A percentile compares a stretch with the other conserved stretches of the same genome.
Conservation (phyloP, 768 basidiomycete species). For the Boletus barrowsii region DNA sequence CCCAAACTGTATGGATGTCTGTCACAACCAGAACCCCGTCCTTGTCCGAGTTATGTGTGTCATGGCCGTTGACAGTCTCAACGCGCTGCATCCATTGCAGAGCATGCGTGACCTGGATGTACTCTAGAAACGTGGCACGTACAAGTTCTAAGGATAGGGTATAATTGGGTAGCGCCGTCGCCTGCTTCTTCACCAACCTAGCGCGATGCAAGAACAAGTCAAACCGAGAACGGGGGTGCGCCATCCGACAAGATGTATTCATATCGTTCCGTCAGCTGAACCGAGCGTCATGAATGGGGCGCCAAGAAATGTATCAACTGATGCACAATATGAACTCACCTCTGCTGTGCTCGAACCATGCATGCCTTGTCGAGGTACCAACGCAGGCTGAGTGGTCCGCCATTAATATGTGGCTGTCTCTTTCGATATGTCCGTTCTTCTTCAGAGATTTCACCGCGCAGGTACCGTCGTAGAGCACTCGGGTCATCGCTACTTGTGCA, state of each 20-base stretch:
- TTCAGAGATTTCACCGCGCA: slow-evolving; percentile 45
- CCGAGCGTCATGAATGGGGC: slow-evolving; percentile 49
- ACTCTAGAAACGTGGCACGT: slow-evolving; percentile 4
- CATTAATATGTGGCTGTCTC: slow-evolving; percentile 46
- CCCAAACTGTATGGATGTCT: slow-evolving; percentile 9
- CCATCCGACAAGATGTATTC: background rate
- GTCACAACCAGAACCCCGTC: background rate
- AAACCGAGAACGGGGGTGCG: slow-evolving; percentile 38
- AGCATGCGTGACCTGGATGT: slow-evolving; percentile 8
- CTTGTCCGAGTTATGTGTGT: background rate
- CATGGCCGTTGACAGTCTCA: background rate
- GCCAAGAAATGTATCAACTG: slow-evolving; percentile 41
- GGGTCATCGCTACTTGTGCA: slow-evolving; percentile 52
- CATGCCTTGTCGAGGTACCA: slow-evolving; percentile 47
- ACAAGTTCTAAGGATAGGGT: slow-evolving; percentile 47
- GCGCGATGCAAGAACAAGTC: slow-evolving; percentile 45
- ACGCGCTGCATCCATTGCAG: slow-evolving; percentile 24
- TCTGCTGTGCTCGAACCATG: slow-evolving; percentile 43
- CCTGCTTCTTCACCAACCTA: slow-evolving; percentile 35
- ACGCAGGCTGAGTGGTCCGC: slow-evolving; percentile 50
- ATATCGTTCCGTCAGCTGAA: slow-evolving; percentile 1
- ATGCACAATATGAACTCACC: slow-evolving; percentile 38
- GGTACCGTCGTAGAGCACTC: slow-evolving; percentile 46
- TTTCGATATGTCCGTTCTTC: slow-evolving; percentile 53
- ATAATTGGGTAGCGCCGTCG: slow-evolving; percentile 32